Base-by-base conservation (phyloP, 345 rosid genomes). In the Camelina sativa region DNA sequence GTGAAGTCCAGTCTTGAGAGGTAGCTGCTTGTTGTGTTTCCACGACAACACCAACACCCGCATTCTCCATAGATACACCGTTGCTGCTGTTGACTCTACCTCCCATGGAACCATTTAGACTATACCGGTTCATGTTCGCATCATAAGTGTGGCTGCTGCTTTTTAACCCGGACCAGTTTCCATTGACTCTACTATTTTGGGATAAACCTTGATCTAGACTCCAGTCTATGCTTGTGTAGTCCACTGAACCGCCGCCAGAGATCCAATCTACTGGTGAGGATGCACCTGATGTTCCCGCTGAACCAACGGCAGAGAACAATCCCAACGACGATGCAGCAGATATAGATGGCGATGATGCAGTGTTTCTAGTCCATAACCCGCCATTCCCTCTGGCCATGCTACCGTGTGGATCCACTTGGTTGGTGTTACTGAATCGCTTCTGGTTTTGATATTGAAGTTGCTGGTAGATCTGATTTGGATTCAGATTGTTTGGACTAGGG, bases 241-340 rank as follows among this genome's bases (percentile, higher is more conserved):
- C 93, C 77, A 82, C 76, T 0, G 85, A 78, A 50, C 90, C 86
- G 41, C 90, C 86, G 25, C 88, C 85, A 8, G 86, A 86, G 67
- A 78, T 81, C 96, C 98, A 90, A 75, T 92, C 91, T 46, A 90
- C 85, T 0, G 83, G 94, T 57, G 94, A 87, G 30, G 90, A 78
- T 40, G 86, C 80, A 35, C 90, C 93, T 0, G 89, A 86, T 17
- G 89, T 65, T 48, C 83, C 82, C 1, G 83, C 80, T 56, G 88
- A 86, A 52, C 87, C 87, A 76, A 84, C 76, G 15, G 86, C 88
- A 8, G 96, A 85, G 82, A 90, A 92, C 11, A 90, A 82, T 48
- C 96, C 98, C 9, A 92, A 86, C 2, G 96, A 90, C 8, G 96
- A 84, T 7, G 95, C 93, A 72, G 96, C 89, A 5, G 91, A 84